Base-by-base conservation (phyloP, 2,329 filamentous ascomycete species). In the Rosellinia necatrix region DNA sequence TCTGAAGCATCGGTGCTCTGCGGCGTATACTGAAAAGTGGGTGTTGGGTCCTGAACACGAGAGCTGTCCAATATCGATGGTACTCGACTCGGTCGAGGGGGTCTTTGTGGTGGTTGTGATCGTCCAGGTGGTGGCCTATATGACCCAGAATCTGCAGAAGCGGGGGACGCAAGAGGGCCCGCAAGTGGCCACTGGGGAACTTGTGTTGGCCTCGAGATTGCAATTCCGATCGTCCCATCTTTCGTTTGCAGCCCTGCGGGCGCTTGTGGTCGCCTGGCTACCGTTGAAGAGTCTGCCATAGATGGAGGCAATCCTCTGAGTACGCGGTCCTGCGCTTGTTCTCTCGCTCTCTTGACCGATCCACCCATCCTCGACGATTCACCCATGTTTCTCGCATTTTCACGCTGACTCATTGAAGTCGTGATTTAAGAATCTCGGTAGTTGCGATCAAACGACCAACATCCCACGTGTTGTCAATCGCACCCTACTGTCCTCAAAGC, bases 51-150 rank as follows among this genome's bases (percentile, higher is more conserved):
- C 68, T 86, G 81, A 12, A 83, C 66, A 54, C 74, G 78, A 34
- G 83, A 81, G 53, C 76, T 75, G 63, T 86, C 82, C 21, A 85
- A 70, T 29, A 85, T 79, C 0, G 83, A 85, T 8, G 83, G 82
- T 2, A 86, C 81, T 58, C 76, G 71, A 62, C 83, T 86, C 6
- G 84, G 84, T 32, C 85, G 78, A 9, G 82, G 82, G 8, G 84
- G 85, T 60, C 84, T 76, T 66, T 79, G 81, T 17, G 84, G 84
- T 21, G 82, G 77, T 34, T 77, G 73, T 30, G 78, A 77, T 58
- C 75, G 74, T 41, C 78, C 78, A n/a, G 77, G 72, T 13, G 81
- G 78, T 49, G 81, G 78, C 64, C 76, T 75, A 60, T 83, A 84
- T 17, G 76, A 73, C 49, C 76, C 74, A 15, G 68, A 63, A 17